Evolutionary conservation across 805 yeast species (phyloP).

Genomic region (Candida alai): DNA sequence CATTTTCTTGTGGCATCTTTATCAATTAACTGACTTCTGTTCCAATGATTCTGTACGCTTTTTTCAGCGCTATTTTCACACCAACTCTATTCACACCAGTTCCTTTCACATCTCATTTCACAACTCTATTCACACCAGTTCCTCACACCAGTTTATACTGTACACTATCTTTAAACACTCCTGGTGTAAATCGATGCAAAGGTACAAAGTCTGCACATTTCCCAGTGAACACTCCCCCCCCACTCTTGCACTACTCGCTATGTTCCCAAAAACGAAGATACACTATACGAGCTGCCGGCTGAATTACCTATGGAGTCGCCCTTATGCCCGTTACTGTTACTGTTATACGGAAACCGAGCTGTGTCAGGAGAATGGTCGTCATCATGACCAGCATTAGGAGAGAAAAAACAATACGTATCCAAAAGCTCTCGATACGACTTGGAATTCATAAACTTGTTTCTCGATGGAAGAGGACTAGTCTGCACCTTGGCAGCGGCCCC

Average conservation of each 20-base stretch:
- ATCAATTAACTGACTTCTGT: too few species aligned
- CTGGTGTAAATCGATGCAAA: too few species aligned
- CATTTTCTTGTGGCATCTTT: too few species aligned
- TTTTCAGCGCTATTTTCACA: too few species aligned
- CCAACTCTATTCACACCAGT: too few species aligned
- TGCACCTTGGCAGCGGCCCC: neutral
- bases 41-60: too few species aligned
- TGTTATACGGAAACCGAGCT: constrained; percentile 1
- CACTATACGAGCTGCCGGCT: constrained; percentile 12
- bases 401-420: constrained; percentile 58
- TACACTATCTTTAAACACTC: too few species aligned
- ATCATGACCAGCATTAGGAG: constrained; percentile 17
- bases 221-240: constrained; percentile 1
- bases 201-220: too few species aligned
- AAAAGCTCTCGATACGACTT: constrained; percentile 53
- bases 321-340: neutral
- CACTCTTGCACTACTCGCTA: constrained; percentile 1
- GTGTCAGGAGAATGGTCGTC: constrained; percentile 12
- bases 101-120: too few species aligned
- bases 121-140: too few species aligned
- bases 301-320: neutral
- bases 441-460: constrained; percentile 21
- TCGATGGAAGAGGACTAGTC: constrained; percentile 3
- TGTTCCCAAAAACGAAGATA: constrained; percentile 18
- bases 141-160: too few species aligned